phyloP scores from a whole-genome alignment of 495 filamentous ascomycete genomes.

The Polyplosphaeria fusca region DNA sequence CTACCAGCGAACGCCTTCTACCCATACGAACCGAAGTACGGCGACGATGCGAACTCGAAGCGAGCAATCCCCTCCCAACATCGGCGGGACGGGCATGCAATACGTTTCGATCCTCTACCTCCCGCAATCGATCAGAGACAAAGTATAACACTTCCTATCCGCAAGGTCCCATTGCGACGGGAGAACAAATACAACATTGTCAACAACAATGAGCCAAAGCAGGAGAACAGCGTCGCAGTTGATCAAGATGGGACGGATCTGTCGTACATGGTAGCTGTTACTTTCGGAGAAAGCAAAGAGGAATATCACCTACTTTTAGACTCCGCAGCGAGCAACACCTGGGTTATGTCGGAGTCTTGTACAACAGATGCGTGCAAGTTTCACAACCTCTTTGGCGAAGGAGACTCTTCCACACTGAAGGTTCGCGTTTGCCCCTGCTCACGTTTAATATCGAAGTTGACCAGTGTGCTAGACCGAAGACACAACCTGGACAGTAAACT shows the following conservation, averaged over 20 bases:
- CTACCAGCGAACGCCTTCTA: conserved; percentile 25
- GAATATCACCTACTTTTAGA: conserved; percentile 73
- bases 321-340: conserved; percentile 72
- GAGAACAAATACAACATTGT: conserved; percentile 54
- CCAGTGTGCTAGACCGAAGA: conserved; percentile 37
- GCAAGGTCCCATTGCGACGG: conserved; percentile 9
- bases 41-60: not conserved
- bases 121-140: not conserved
- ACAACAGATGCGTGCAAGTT: conserved; percentile 55
- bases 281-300: conserved; percentile 62
- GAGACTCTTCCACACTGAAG: conserved; percentile 49
- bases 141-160: conserved; percentile 17
- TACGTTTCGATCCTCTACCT: not conserved
- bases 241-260: conserved; percentile 74
- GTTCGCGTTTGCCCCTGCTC: conserved; percentile 2
- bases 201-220: conserved; percentile 51
- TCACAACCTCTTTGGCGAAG: conserved; percentile 64
- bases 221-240: conserved; percentile 59
- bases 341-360: conserved; percentile 72
- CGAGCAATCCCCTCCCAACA: too few relatives aligned
- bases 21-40: conserved; percentile 17
- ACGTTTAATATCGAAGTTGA: conserved; percentile 41
- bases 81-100: not conserved
- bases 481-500: conserved; percentile 57
- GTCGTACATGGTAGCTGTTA: conserved; percentile 70